Evolutionary conservation across 2,329 filamentous ascomycete genomes (phyloP), one percentile per base, ranked within the genome.

Genomic region (Fusarium virguliforme): DNA sequence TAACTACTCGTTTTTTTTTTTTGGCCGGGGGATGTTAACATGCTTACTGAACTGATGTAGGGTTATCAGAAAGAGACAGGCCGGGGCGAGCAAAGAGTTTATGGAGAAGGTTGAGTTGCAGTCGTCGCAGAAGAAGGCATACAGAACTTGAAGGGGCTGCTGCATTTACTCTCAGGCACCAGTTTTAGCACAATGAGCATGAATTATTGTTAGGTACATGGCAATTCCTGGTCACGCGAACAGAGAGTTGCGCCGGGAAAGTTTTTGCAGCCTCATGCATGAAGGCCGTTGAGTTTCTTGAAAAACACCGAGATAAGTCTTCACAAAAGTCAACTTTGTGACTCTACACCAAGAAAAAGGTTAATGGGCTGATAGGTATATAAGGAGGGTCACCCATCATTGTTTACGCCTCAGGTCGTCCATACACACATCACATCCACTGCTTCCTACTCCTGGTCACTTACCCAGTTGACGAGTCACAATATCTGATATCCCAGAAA

Each of bases 131-230:
- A 48, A 28, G 43, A 48, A 48, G 43, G 43, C 4, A 24, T 28
- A 48, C 43, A 48, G 43, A 48, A 48, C 43, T 48, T 48, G 24
- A 48, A 24, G 43, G 40, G 41, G 8, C 13, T 15, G n/a, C 15
- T 13, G 43, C 13, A 48, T 28, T 18, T 6, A 10, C 24, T 48
- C 13, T 28, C 8, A 28, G 24, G 43, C 15, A 48, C n/a, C 13
- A 28, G 10, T 15, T 13, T 28, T 18, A 18, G 18, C 18, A 18
- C 18, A 18, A 18, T 18, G 18, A 18, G 18, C 18, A 18, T 18
- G 18, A 18, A 18, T 18, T 18, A 18, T 18, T 18, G 18, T 18
- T 18, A 18, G 18, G 18, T 18, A 18, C 18, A 18, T 18, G 18
- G 18, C 18, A 18, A 18, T 18, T 18, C 18, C 18, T 18, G 18